phyloP scores from a whole-genome alignment of 257 asterid species.

The Cinchona pubescens region DNA sequence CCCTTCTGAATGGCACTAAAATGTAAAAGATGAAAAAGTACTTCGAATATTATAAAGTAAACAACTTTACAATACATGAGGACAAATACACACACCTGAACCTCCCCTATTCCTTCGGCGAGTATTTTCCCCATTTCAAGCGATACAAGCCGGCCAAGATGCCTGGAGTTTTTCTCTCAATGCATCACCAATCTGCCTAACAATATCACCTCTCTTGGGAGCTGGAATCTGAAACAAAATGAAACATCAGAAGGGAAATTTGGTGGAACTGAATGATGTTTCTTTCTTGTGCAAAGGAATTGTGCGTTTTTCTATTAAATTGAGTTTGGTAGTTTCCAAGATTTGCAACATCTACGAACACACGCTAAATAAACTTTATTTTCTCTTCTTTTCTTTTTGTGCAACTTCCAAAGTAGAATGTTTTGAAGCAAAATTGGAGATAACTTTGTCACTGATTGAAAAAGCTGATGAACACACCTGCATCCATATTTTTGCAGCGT shows the following conservation, averaged over 20 bases:
- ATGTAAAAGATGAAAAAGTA: background rate
- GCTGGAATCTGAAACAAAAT: conserved; percentile 74
- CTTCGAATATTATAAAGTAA: background rate
- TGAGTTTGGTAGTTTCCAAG: background rate
- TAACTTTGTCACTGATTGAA: background rate
- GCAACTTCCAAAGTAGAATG: background rate
- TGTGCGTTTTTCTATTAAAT: background rate
- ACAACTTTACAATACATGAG: background rate
- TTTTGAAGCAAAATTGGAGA: background rate
- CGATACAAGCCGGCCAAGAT: conserved; percentile 92
- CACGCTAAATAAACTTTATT: background rate
- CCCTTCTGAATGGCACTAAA: background rate
- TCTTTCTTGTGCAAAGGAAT: background rate
- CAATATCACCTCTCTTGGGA: conserved; percentile 97
- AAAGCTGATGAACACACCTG: conserved; percentile 49
- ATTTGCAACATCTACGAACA: background rate
- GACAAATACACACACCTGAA: conserved; percentile 56
- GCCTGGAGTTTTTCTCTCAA: conserved; percentile 69
- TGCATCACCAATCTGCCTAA: conserved; percentile 98
- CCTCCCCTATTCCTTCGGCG: conserved; percentile 98
- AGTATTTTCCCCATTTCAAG: conserved; percentile 98
- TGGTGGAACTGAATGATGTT: background rate
- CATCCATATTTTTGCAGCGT: conserved; percentile 87
- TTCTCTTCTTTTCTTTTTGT: background rate
- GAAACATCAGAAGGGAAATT: background rate